phyloP scores from a whole-genome alignment of 2,329 filamentous ascomycete genomes.

The Ascomycota sp. region DNA sequence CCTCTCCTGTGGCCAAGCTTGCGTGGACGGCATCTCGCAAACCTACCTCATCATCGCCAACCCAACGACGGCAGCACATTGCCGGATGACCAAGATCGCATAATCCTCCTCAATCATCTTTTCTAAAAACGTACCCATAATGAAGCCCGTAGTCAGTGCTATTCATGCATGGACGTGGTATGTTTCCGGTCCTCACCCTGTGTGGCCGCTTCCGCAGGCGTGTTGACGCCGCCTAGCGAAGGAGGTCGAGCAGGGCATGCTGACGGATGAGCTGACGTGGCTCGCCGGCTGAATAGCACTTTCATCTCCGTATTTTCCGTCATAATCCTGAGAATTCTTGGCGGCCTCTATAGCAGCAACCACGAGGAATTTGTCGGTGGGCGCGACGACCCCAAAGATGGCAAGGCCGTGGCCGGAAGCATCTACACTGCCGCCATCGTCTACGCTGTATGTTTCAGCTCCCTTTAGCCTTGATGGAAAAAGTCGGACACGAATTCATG shows the following conservation, averaged over 20 bases:
- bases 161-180: slow-evolving; percentile 94
- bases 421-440: slow-evolving; percentile 78
- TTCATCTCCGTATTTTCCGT: slow-evolving; percentile 47
- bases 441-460: slow-evolving; percentile 52
- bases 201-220: too few species aligned
- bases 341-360: slow-evolving; percentile 55
- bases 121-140: too few species aligned
- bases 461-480: neutral
- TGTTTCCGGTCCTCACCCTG: slow-evolving; percentile 13
- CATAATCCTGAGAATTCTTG: slow-evolving; percentile 40
- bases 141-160: slow-evolving; percentile 89
- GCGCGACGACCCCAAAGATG: slow-evolving; percentile 49
- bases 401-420: slow-evolving; percentile 58
- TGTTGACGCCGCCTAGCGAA: too few species aligned
- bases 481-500: too few species aligned
- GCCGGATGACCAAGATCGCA: too few species aligned
- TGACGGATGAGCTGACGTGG: slow-evolving; percentile 6
- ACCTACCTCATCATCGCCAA: too few species aligned
- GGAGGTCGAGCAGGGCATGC: neutral
- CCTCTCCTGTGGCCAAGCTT: too few species aligned
- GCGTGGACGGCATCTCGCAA: too few species aligned
- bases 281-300: slow-evolving; percentile 31
- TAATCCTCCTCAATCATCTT: too few species aligned
- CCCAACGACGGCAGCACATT: too few species aligned
- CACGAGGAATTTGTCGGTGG: slow-evolving; percentile 73